Base-by-base conservation (phyloP, 257 asterid species). In the Coffea eugenioides region DNA sequence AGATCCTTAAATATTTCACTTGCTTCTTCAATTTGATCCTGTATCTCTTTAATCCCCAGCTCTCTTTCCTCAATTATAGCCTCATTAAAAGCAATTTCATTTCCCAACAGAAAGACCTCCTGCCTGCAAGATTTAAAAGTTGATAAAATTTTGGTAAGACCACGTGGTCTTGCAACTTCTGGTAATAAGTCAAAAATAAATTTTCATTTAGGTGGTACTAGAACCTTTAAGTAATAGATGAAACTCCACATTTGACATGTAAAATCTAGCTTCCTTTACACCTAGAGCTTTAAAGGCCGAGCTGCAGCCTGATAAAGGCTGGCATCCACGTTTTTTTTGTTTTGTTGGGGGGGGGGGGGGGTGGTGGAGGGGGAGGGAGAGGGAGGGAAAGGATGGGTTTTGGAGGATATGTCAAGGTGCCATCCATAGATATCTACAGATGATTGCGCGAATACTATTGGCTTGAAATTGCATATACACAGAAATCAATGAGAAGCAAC, bases 41-140 rank as follows among this genome's bases (percentile, higher is more conserved):
- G 78, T 71, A 81, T 81, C 70, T 81, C 84, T 54, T 54, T 76
- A 48, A 81, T 77, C 8, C 81, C 84, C 74, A 62, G 81, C 1
- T 81, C 84, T 71, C 84, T 81, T 77, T 81, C 81, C n/a, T 77
- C 84, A 51, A 81, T 76, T n/a, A 81, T 71, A 62, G 81, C 80
- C 78, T 81, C 81, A 49, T 70, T 71, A 52, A 76, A 77, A 31
- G 80, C 45, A 71, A 81, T 71, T 72, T 81, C 84, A 61, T 81
- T 81, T 76, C 81, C 84, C 65, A 74, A n/a, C 61, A 71, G 78
- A 14, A 81, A 43, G 74, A 71, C 78, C 74, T 81, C 84, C 78
- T 77, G 80, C 76, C 83, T 74, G 76, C 66, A 54, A 74, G 34
- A 36, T 72, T n/a, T 59, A 14, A 15, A 71, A 54, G 36, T 21